These are phyloP conservation scores for Oryza meridionalis DNA, from an alignment of 176 grass and related monocot species.

Conservation along the genomic window DNA sequence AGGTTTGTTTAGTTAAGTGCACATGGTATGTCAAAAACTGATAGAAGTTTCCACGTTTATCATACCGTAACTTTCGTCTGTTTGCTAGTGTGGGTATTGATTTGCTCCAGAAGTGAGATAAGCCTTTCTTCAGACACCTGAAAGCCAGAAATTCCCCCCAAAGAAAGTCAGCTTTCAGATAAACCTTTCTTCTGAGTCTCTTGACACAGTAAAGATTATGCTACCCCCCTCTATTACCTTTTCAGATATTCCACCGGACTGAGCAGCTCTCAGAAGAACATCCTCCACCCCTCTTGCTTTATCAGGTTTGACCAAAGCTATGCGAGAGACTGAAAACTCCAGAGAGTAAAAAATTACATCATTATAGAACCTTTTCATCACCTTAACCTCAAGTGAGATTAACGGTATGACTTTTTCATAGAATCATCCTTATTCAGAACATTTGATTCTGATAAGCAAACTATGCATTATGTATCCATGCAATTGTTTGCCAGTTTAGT, in stretches of 20 bases:
- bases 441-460: neutral
- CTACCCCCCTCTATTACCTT: slow-evolving; percentile 54
- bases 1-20: neutral
- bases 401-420: neutral
- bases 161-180: neutral
- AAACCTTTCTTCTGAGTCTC: neutral
- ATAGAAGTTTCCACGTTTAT: neutral
- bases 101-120: slow-evolving; percentile 82
- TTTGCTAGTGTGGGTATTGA: slow-evolving; percentile 78
- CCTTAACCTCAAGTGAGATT: neutral
- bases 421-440: neutral
- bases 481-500: neutral
- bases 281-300: slow-evolving; percentile 98
- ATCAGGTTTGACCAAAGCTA: slow-evolving; percentile 82
- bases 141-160: slow-evolving; percentile 18
- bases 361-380: neutral
- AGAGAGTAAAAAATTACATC: slow-evolving; percentile 20
- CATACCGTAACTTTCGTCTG: slow-evolving; percentile 92
- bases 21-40: neutral
- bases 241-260: slow-evolving; percentile 89
- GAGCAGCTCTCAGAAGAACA: slow-evolving; percentile 82
- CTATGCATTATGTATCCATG: neutral
- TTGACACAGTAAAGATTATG: neutral
- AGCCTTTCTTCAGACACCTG: slow-evolving; percentile 87
- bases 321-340: slow-evolving; percentile 30